These are phyloP conservation scores for Botrytis aclada DNA, from an alignment of 2,329 filamentous ascomycete species.

Conservation along the genomic window DNA sequence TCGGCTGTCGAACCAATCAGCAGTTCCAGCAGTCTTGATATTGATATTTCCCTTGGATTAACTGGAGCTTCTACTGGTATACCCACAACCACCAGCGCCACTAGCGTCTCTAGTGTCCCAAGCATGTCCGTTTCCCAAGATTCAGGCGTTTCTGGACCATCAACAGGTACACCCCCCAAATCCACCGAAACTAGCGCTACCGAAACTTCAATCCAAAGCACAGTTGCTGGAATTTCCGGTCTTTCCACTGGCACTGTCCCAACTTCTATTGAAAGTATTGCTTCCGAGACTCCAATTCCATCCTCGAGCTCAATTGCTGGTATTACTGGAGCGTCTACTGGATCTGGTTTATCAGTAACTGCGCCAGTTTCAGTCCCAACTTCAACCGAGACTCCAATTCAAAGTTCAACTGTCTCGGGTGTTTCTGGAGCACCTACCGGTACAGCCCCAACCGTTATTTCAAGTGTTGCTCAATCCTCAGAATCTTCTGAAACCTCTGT, in stretches of 20 bases:
- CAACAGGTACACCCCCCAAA: neutral
- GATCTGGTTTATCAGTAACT: neutral
- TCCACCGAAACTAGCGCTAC: neutral
- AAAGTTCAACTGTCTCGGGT: neutral
- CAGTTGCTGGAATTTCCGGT: neutral
- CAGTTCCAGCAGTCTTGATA: neutral
- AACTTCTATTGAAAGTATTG: neutral
- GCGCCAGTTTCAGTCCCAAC: neutral
- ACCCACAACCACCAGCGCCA: neutral
- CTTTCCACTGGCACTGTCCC: neutral
- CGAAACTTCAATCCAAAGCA: neutral
- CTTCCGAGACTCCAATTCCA: neutral
- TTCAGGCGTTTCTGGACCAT: slow-evolving; percentile 7
- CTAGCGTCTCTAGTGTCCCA: neutral
- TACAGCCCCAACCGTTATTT: neutral
- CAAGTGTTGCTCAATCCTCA: neutral
- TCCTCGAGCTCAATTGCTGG: neutral
- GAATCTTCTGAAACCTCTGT: neutral
- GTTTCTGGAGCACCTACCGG: slow-evolving; percentile 10
- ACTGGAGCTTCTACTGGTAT: neutral
- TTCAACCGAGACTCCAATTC: neutral
- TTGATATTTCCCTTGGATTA: slow-evolving; percentile 4
- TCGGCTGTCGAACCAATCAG: neutral
- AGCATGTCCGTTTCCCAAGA: neutral
- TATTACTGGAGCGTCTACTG: slow-evolving; percentile 1